Conservation (phyloP, 768 basidiomycete genomes). For the Phanerochaete carnosa region DNA sequence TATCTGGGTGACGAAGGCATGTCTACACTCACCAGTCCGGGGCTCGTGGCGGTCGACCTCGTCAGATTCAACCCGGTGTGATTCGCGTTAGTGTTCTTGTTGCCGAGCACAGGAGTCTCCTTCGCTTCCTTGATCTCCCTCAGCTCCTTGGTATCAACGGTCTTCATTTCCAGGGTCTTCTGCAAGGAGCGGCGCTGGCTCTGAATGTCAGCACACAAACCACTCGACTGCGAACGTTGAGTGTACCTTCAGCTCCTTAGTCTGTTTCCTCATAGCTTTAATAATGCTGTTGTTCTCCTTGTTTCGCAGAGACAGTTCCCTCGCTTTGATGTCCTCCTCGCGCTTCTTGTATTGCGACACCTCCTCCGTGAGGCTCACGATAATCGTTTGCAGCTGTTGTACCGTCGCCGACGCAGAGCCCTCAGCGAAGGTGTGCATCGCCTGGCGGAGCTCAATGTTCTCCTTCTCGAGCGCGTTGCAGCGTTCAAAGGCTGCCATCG, state of each 20-base stretch:
- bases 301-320: constrained; percentile 6
- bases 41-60: background rate
- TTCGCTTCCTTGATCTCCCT: background rate
- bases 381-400: constrained; percentile 17
- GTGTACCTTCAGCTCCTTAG: constrained; percentile 15
- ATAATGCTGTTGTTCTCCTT: constrained; percentile 18
- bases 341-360: constrained; percentile 14
- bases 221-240: background rate
- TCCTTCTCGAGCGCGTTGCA: constrained; percentile 22
- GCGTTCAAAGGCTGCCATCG: constrained; percentile 15
- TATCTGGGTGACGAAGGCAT: background rate
- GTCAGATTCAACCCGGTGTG: background rate
- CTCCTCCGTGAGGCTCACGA: constrained; percentile 13
- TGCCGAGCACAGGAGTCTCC: background rate
- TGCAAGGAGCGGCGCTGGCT: constrained; percentile 17
- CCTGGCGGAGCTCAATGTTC: constrained; percentile 18
- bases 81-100: background rate
- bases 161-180: background rate
- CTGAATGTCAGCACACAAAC: background rate
- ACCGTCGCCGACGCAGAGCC: constrained; percentile 13
- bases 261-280: constrained; percentile 18
- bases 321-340: constrained; percentile 12
- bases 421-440: constrained; percentile 16
- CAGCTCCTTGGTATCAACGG: background rate
- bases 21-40: constrained; percentile 4